Base-by-base conservation (phyloP, 2,329 filamentous ascomycete species). In the Domatiomyces globalis region DNA sequence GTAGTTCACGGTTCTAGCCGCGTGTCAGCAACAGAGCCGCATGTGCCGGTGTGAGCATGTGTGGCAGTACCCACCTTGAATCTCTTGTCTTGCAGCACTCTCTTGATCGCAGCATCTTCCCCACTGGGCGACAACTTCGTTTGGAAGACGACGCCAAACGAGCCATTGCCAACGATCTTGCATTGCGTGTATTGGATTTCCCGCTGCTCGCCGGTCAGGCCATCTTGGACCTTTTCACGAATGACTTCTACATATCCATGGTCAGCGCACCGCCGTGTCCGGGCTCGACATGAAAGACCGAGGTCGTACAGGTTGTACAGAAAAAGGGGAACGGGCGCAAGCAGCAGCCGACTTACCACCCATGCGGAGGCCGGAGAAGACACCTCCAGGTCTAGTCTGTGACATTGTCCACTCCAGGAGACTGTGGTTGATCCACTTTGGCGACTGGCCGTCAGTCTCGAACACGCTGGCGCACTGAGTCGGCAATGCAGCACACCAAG, bases 91-190 rank as follows among this genome's bases (percentile, higher is more conserved):
- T 98, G 92, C 53, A 98, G 79, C 54, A 98, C 92, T 63, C 92
- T 84, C 78, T 98, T 98, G 77, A 98, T 98, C 67, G 92, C 92
- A 50, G 92, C 92, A 73, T 98, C 92, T 71, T 98, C 92, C 58
- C 90, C 90, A 58, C 86, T 92, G n/a, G 92, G 92, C 55, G 90
- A 90, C 63, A 98, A 79, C 75, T 96, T 96, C 52, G 92, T 98
- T 74, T 98, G 92, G 71, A 98, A 98, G 59, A 98, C 92, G 48
- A 98, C 90, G 59, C 92, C 92, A 63, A 98, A 98, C 36, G 90
- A 96, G 61, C 92, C 92, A 73, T 98, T 98, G 68, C 92, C 92
- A 47, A 98, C 92, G 64, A 98, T 96, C 75, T 98, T 98, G 77
- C 90, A 96, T 69, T 96, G 92, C 51, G 92, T 96, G 71, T 98